A percentile compares a stretch with the other conserved stretches of the same genome.
Conservation (phyloP, 495 filamentous ascomycete species). For the Hamigera avellanea region DNA sequence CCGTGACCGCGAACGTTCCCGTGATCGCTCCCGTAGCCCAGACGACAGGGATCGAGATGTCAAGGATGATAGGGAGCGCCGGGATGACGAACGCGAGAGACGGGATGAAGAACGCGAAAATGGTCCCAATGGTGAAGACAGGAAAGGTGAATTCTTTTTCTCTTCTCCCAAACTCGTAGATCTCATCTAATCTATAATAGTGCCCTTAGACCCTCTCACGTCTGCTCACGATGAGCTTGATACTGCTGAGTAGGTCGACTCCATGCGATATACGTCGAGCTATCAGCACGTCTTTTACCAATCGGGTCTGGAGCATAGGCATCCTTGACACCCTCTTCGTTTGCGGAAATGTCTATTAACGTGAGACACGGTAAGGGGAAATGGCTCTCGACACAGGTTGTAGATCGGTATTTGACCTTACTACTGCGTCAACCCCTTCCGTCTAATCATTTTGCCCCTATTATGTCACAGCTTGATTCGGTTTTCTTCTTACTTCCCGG, state of each 20-base stretch:
- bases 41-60: conserved; percentile 53
- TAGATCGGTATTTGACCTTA: conserved; percentile 1
- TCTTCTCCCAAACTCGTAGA: conserved; percentile 1
- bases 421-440: conserved; percentile 1
- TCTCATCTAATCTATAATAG: conserved; percentile 12
- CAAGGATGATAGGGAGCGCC: conserved; percentile 55
- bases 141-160: conserved; percentile 62
- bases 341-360: too few relatives aligned
- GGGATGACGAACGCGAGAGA: conserved; percentile 56
- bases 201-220: conserved; percentile 60
- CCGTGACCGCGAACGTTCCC: conserved; percentile 52
- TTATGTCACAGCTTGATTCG: not conserved
- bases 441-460: conserved; percentile 1
- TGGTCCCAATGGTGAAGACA: conserved; percentile 49
- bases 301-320: too few relatives aligned
- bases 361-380: not conserved
- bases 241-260: conserved; percentile 69
- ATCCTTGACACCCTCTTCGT: too few relatives aligned
- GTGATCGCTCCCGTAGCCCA: conserved; percentile 64
- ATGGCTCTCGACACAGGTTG: not conserved
- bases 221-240: conserved; percentile 93
- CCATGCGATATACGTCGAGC: conserved; percentile 5
- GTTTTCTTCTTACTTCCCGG: conserved; percentile 4
- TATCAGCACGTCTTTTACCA: not conserved
- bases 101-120: conserved; percentile 41